Base-by-base conservation (phyloP, 805 yeast genomes). In the Tetrapisispora namnaoensis region DNA sequence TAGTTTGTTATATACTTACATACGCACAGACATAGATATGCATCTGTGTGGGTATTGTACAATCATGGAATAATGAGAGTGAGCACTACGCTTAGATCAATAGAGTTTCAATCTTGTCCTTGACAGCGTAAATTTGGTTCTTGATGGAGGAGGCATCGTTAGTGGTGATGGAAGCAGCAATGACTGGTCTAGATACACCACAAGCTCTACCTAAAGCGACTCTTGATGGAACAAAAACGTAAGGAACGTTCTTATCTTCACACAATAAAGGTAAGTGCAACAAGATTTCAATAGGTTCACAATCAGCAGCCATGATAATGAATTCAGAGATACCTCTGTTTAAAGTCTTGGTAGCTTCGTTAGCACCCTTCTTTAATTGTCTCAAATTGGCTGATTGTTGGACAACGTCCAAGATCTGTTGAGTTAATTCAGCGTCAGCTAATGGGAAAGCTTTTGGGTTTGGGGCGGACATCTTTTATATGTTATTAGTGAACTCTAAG, bases 311-410 rank as follows among this genome's bases (percentile, higher is more conserved):
- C 97, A 93, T 88, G 76, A 91, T 87, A 72, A 91, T 90, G 79
- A 91, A 91, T 77, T 91, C 99, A 64, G 97, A 86, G 67, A 91
- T 91, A 83, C 99, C 99, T 79, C 98, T 86, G 86, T 91, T 91
- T 75, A 91, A 80, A 63, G 97, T 91, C 80, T 91, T 91, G 75
- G 97, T 93, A 67, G 98, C 95, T 77, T 93, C 99, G 72, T 93
- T 93, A 61, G 99, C 99, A 74, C 99, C 99, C 74, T 93, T 93
- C 81, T 93, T 93, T 73, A 93, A 82, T 76, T 93, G 99, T 79
- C 98, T 89, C 70, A 93, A 80, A 76, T 86, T 89, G 65, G 95
- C 90, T 54, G 97, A 88, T 77, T 93, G 99, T 77, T 93, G 99
- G 63, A 87, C 93, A 69, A 93, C 90, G 66, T 93, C 98, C 68